phyloP scores from a whole-genome alignment of 1,284 basidiomycete species.

The Xerocomus cyaneibrunnescens region DNA sequence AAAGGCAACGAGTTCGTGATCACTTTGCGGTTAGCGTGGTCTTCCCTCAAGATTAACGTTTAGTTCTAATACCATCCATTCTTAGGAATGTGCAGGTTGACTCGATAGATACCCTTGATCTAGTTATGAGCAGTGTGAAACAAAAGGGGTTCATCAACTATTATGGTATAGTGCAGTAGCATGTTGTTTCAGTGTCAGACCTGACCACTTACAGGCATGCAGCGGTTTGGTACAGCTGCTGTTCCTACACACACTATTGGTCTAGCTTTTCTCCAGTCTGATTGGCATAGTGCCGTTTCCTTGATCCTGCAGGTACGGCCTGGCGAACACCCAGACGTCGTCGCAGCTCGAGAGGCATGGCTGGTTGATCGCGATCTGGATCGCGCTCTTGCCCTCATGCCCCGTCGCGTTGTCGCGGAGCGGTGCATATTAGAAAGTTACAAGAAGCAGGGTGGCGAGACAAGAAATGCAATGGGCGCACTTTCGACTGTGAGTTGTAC shows the following conservation, averaged over 20 bases:
- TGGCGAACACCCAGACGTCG: slow-evolving; percentile 88
- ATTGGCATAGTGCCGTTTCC: slow-evolving; percentile 88
- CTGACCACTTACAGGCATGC: slow-evolving; percentile 72
- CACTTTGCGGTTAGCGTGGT: slow-evolving; percentile 72
- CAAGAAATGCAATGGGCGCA: slow-evolving; percentile 82
- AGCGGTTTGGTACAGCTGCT: slow-evolving; percentile 96
- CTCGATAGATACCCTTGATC: slow-evolving; percentile 68
- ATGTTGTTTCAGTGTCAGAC: background rate
- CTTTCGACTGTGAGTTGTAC: slow-evolving; percentile 71
- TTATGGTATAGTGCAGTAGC: slow-evolving; percentile 61
- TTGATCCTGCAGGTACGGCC: slow-evolving; percentile 79
- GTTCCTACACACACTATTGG: slow-evolving; percentile 96
- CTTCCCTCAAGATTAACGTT: background rate
- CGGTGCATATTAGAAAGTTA: slow-evolving; percentile 89
- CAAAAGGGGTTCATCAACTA: slow-evolving; percentile 95
- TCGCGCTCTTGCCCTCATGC: slow-evolving; percentile 80
- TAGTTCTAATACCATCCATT: slow-evolving; percentile 6
- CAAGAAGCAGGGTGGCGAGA: slow-evolving; percentile 76
- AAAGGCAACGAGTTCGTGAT: slow-evolving; percentile 97
- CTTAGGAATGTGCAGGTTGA: slow-evolving; percentile 80
- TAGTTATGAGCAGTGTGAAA: slow-evolving; percentile 80
- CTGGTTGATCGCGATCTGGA: slow-evolving; percentile 74
- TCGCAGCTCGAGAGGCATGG: slow-evolving; percentile 80
- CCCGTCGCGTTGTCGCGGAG: slow-evolving; percentile 89
- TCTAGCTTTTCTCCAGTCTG: slow-evolving; percentile 80